Evolutionary conservation across 768 basidiomycete genomes (phyloP).

Genomic region (Lactarius evosmus): DNA sequence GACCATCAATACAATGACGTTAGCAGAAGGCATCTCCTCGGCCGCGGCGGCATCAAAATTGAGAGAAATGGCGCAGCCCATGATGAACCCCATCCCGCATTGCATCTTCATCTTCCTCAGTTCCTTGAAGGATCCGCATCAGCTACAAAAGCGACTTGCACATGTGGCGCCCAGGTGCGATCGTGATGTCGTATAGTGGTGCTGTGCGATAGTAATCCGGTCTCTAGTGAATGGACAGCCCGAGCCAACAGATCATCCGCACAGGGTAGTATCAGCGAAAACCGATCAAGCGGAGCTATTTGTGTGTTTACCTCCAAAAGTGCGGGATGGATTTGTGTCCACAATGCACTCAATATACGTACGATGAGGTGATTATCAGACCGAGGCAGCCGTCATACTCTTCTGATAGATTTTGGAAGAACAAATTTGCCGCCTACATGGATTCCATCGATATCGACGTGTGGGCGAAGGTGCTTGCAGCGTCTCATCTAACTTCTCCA

Average conservation of each 20-base stretch:
- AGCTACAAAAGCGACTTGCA: conserved; percentile 5
- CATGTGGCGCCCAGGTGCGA: conserved; percentile 7
- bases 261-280: background rate
- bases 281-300: background rate
- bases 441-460: conserved; percentile 1
- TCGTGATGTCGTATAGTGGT: conserved; percentile 17
- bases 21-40: background rate
- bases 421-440: background rate
- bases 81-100: background rate
- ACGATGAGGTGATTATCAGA: conserved; percentile 8
- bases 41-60: background rate
- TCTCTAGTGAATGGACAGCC: conserved; percentile 18
- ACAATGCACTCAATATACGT: conserved; percentile 1
- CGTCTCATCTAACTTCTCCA: conserved; percentile 11
- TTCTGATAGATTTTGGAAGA: conserved; percentile 9
- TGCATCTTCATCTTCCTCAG: conserved; percentile 8
- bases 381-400: background rate
- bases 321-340: conserved; percentile 8
- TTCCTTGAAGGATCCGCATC: background rate
- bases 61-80: background rate
- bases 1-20: background rate
- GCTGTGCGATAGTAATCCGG: conserved; percentile 8
- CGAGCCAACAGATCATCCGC: conserved; percentile 21
- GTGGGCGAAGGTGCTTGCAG: background rate
- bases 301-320: conserved; percentile 9